A percentile compares a stretch with the other conserved stretches of the same genome.
Evolutionary conservation across 352 stramenopile species (phyloP).

Genomic region (Globisporangium irregulare): DNA sequence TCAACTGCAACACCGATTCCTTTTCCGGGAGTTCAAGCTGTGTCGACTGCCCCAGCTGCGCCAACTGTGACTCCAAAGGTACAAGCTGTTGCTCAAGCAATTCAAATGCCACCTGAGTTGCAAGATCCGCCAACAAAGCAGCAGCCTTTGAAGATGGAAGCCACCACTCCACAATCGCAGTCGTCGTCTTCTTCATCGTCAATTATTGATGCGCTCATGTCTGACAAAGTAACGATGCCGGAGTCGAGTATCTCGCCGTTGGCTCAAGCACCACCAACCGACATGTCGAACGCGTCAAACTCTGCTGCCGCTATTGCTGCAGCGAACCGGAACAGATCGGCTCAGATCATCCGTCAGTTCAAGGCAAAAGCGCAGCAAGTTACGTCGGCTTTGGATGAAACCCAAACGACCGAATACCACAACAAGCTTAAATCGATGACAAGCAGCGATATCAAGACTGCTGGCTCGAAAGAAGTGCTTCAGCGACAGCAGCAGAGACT

Average conservation of each 20-base stretch:
- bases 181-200: constrained; percentile 27
- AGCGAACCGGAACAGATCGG: constrained; percentile 62
- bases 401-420: constrained; percentile 78
- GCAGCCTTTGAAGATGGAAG: constrained; percentile 28
- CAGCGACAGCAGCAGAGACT: constrained; percentile 98
- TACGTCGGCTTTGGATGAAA: constrained; percentile 76
- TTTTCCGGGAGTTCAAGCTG: constrained; percentile 53
- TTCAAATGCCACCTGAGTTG: constrained; percentile 76
- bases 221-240: constrained; percentile 38
- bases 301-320: constrained; percentile 25
- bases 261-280: constrained; percentile 4
- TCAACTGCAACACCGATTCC: constrained; percentile 40
- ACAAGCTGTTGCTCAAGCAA: constrained; percentile 38
- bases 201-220: constrained; percentile 43
- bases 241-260: constrained; percentile 34
- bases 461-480: constrained; percentile 92
- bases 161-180: constrained; percentile 21
- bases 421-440: constrained; percentile 85
- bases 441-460: constrained; percentile 63
- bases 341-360: constrained; percentile 82
- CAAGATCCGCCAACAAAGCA: constrained; percentile 41
- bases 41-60: constrained; percentile 15
- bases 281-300: constrained; percentile 14
- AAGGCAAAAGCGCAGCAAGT: constrained; percentile 75
- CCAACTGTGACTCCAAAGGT: constrained; percentile 20